phyloP scores from a whole-genome alignment of 192 early-diverging fungal genomes.

The Backusella tarrabulga region DNA sequence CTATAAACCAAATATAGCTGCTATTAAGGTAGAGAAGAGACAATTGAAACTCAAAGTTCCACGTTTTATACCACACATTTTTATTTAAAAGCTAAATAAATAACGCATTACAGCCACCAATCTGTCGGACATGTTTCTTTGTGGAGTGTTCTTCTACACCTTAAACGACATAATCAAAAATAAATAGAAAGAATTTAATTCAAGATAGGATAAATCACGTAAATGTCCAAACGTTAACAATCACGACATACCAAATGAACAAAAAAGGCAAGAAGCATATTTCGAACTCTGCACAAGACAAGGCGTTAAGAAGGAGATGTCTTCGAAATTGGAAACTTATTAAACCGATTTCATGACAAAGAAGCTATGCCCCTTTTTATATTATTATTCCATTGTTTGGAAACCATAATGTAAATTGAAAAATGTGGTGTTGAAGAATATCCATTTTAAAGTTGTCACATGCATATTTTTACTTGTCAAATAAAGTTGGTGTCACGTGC shows the following conservation, averaged over 20 bases:
- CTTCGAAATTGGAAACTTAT: background rate
- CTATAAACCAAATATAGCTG: no score
- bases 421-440: background rate
- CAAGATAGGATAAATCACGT: background rate
- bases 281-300: background rate
- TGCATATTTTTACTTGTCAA: slow-evolving; percentile 5
- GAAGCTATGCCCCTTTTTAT: background rate
- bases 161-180: no score
- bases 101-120: no score
- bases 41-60: no score
- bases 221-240: background rate
- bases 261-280: background rate
- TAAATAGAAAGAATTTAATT: background rate
- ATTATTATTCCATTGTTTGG: background rate
- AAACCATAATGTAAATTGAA: background rate
- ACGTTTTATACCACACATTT: no score
- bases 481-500: background rate
- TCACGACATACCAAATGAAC: background rate
- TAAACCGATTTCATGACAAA: background rate
- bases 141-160: no score
- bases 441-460: background rate
- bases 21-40: no score
- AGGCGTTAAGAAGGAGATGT: background rate
- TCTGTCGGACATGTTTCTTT: no score
- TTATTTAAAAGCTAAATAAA: no score